Conservation (phyloP, 176 grass and related monocot species). For the Triticum monococcum region DNA sequence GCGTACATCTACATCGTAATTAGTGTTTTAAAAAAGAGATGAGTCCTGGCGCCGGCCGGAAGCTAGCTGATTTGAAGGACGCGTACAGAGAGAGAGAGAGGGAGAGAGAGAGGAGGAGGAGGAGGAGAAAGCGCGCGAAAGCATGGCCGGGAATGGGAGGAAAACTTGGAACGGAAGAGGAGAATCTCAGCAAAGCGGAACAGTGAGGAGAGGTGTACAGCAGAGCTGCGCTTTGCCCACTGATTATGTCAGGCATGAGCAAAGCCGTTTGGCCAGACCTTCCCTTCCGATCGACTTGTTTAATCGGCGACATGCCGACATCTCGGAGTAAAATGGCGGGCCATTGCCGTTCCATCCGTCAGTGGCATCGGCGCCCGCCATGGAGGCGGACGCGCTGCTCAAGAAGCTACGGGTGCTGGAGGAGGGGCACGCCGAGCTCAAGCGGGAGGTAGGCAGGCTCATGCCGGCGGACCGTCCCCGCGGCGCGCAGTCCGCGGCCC, state of each 20-base stretch:
- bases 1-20: too few relatives aligned
- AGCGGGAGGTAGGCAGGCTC: neutral
- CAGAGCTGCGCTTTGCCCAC: neutral
- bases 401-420: slow-evolving; percentile 71
- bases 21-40: neutral
- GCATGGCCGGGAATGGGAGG: neutral
- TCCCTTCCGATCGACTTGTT: neutral
- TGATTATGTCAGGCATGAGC: slow-evolving; percentile 18
- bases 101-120: neutral
- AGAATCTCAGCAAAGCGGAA: neutral
- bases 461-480: neutral
- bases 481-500: neutral
- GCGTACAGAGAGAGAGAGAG: too few relatives aligned
- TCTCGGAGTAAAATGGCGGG: too few relatives aligned
- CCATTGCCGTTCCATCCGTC: neutral
- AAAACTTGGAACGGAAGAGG: neutral
- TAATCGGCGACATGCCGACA: neutral
- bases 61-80: neutral
- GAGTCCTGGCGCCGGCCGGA: neutral
- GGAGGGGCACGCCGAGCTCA: slow-evolving; percentile 50
- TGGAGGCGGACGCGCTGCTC: slow-evolving; percentile 54
- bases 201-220: neutral
- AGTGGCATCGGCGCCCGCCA: neutral
- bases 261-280: neutral
- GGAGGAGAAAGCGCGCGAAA: neutral